Percentiles rank a stretch among this genome's conserved stretches.
Evolutionary conservation across 305 asterid genomes (phyloP).

Genomic region (Fraxinus angustifolia): DNA sequence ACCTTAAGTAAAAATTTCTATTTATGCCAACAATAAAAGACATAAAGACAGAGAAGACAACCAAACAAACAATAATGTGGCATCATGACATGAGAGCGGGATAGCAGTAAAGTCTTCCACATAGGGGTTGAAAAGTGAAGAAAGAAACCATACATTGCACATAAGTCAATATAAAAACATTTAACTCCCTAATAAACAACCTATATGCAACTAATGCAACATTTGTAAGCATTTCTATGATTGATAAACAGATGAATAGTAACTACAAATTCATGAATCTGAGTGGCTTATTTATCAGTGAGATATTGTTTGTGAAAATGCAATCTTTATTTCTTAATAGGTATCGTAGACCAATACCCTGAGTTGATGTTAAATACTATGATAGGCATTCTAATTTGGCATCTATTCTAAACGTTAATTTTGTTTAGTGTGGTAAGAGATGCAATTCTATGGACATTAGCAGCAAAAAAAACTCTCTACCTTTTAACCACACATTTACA

Average conservation of each 20-base stretch:
- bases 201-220: not conserved
- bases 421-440: not conserved
- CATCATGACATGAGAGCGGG: slow-evolving; percentile 3
- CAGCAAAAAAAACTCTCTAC: not conserved
- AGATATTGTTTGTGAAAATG: not conserved
- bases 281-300: not conserved
- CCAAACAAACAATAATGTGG: not conserved
- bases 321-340: not conserved
- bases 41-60: not conserved
- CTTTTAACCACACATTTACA: no score
- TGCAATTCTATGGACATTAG: not conserved
- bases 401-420: not conserved
- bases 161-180: not conserved
- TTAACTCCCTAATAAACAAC: not conserved
- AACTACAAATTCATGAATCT: not conserved
- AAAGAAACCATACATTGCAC: not conserved
- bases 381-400: not conserved
- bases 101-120: slow-evolving; percentile 4
- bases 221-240: not conserved
- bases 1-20: not conserved
- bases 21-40: not conserved
- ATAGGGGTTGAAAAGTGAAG: not conserved
- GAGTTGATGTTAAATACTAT: not conserved
- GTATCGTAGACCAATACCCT: not conserved
- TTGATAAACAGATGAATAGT: not conserved